Evolutionary conservation across 495 filamentous ascomycete species (phyloP).

Genomic region (Lasiosphaeria miniovina): DNA sequence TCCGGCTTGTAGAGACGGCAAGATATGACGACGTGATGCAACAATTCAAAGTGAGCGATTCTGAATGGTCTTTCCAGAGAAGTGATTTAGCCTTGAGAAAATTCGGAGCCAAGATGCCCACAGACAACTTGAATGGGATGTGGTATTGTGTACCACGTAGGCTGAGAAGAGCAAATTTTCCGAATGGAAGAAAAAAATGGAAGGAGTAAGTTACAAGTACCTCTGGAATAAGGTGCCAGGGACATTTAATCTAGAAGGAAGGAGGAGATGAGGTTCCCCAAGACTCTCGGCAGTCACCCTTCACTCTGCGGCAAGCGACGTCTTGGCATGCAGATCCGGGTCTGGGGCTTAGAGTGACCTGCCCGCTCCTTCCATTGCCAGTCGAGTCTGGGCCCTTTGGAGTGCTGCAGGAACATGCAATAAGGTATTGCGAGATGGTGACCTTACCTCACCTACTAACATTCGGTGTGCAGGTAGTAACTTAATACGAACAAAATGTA

Average conservation of each 20-base stretch:
- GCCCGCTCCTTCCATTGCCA: not conserved
- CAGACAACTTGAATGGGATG: not conserved
- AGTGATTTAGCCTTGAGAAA: slow-evolving; percentile 4
- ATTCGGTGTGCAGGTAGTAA: too few relatives aligned
- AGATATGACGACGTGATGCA: not conserved
- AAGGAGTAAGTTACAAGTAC: not conserved
- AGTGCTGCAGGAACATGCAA: too few relatives aligned
- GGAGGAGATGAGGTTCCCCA: not conserved
- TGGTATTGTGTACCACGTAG: not conserved
- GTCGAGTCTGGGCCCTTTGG: not conserved
- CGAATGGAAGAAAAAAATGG: not conserved
- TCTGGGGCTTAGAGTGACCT: slow-evolving; percentile 14
- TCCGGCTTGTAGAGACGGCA: not conserved
- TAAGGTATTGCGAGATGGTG: too few relatives aligned
- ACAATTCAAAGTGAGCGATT: slow-evolving; percentile 4
- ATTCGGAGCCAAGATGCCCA: not conserved
- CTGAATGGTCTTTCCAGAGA: not conserved
- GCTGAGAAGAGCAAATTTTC: not conserved
- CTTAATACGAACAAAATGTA: too few relatives aligned
- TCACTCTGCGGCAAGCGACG: slow-evolving; percentile 10
- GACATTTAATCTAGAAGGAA: not conserved
- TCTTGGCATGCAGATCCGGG: slow-evolving; percentile 31
- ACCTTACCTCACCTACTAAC: too few relatives aligned
- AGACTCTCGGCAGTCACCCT: slow-evolving; percentile 22
- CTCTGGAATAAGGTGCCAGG: not conserved